Base-by-base conservation (phyloP, 2,329 filamentous ascomycete genomes). In the Ceratocystis cacaofunesta region DNA sequence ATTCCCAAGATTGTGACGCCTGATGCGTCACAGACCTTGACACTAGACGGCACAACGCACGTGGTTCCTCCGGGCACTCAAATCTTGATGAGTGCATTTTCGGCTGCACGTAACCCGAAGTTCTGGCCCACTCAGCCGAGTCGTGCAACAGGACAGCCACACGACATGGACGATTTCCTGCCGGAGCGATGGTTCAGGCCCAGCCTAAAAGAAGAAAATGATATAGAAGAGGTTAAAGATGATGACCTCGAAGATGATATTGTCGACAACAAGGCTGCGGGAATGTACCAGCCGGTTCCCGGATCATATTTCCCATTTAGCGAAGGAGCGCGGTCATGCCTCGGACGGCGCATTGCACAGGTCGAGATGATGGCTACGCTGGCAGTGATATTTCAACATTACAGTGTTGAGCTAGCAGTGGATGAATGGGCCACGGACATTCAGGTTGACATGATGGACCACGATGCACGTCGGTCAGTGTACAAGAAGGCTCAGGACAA, bases 331-430 rank as follows among this genome's bases (percentile, higher is more conserved):
- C 76, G 83, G 63, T 80, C 79, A 25, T 85, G 84, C 67, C 71
- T 85, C 5, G 83, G 83, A 5, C 75, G 82, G 46, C 77, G 82
- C 12, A 80, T 85, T 63, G 82, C 82, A 6, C 80, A 84, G 71
- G 81, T 85, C 1, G 82, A 85, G 72, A 76, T 85, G 69, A 75
- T 82, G 60, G 79, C 82, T 2, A 75, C 78, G 10, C 71, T 86
- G 65, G 79, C 82, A 1, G 78, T 82, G 15, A 69, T 84, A 15
- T 82, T 83, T 69, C 79, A 80, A 68, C 70, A 80, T 58, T 84
- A 87, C 72, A 87, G 82, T 71, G 76, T 91, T 4, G 88, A 92
- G 76, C 78, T 91, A 66, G 86, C 84, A 1, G 85, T 89, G 7
- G 81, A 85, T 65, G 79, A 82, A 66, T 84, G 79, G 76, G 79